A percentile compares a stretch with the other conserved stretches of the same genome.
These are phyloP conservation scores for Botrytis porri DNA, from an alignment of 2,329 filamentous ascomycete genomes.

Conservation along the genomic window DNA sequence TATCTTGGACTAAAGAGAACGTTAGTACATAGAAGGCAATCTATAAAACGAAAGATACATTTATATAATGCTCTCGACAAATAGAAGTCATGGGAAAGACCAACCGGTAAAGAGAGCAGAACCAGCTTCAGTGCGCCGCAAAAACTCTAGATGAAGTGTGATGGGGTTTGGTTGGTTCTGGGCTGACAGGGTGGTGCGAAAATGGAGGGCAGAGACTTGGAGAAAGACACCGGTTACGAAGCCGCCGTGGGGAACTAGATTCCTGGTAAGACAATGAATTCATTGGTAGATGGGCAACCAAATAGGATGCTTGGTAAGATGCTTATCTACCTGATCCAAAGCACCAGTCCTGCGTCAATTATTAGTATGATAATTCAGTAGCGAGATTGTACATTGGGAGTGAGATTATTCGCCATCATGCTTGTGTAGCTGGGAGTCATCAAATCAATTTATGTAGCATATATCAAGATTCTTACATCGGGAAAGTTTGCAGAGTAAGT, in stretches of 20 bases:
- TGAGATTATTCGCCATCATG: not conserved
- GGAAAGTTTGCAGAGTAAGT: constrained; percentile 55
- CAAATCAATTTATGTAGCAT: not conserved
- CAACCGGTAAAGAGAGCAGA: constrained; percentile 49
- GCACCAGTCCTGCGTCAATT: constrained; percentile 50
- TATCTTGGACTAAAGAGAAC: constrained; percentile 48
- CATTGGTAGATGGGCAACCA: constrained; percentile 10
- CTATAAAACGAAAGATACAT: not conserved
- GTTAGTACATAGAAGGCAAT: not conserved
- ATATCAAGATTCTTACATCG: constrained; percentile 30
- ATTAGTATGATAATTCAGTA: not conserved
- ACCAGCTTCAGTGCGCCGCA: constrained; percentile 59
- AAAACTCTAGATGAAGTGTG: constrained; percentile 62
- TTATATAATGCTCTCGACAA: not conserved
- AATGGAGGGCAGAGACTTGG: constrained; percentile 57
- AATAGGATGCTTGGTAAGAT: not conserved
- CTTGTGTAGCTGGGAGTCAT: not conserved
- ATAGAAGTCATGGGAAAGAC: not conserved
- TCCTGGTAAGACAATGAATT: constrained; percentile 9
- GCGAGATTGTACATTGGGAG: not conserved
- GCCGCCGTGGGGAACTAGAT: constrained; percentile 66
- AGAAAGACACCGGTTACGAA: constrained; percentile 64
- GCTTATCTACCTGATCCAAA: constrained; percentile 56
- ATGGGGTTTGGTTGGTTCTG: constrained; percentile 62
- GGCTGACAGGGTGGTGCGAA: constrained; percentile 53